Percentiles rank a stretch among this genome's conserved stretches.
Conservation (phyloP, 106 monocot species). For the Dioscorea alata region DNA sequence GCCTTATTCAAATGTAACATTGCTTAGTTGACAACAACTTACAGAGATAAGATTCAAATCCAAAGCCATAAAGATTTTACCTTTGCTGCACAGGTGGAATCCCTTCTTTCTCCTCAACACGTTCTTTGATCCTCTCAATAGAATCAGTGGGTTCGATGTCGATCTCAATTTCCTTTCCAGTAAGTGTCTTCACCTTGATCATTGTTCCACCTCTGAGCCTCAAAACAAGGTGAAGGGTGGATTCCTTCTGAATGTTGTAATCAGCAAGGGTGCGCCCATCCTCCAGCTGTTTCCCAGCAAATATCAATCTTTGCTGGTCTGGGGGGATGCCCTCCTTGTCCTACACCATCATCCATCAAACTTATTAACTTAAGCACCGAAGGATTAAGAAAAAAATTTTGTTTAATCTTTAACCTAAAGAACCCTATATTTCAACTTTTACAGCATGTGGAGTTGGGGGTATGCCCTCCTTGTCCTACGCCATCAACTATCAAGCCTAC, state of each 20-base stretch:
- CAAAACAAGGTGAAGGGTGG: slow-evolving; percentile 35
- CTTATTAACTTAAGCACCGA: no score
- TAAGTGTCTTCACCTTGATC: slow-evolving; percentile 44
- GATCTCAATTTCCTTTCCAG: slow-evolving; percentile 46
- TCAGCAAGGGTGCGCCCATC: slow-evolving; percentile 9
- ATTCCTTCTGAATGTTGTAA: slow-evolving; percentile 12
- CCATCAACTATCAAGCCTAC: no score
- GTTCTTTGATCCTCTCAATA: slow-evolving; percentile 41
- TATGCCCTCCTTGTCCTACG: no score
- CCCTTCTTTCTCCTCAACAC: slow-evolving; percentile 47
- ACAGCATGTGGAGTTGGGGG: no score
- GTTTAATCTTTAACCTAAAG: no score
- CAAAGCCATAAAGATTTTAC: slow-evolving; percentile 2
- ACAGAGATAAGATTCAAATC: no score
- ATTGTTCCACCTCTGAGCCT: slow-evolving; percentile 45
- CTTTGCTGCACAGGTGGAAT: slow-evolving; percentile 46
- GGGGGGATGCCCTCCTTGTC: slow-evolving; percentile 19
- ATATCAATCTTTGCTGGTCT: slow-evolving; percentile 1
- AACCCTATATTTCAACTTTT: no score
- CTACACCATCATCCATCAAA: slow-evolving; percentile 2
- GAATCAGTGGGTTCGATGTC: slow-evolving; percentile 42
- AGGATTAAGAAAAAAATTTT: no score
- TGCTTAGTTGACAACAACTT: no score
- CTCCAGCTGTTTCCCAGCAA: slow-evolving; percentile 7
- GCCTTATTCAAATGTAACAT: no score